Base-by-base conservation (phyloP, 2,329 filamentous ascomycete genomes). In the Aspergillus glaucus region DNA sequence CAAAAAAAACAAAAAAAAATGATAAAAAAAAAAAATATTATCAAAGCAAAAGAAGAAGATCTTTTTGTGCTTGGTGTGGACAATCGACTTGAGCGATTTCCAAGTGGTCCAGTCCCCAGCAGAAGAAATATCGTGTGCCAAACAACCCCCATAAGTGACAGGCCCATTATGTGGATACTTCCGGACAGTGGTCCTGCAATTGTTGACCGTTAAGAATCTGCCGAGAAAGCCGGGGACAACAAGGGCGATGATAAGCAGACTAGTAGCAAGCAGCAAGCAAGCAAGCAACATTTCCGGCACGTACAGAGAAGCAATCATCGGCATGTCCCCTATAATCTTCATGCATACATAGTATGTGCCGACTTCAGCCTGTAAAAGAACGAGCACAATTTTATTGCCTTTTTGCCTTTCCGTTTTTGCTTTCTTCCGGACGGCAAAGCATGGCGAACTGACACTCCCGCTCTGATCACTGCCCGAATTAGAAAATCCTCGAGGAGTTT, bases 401-500 rank as follows among this genome's bases (percentile, higher is more conserved):
- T 19, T 8, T 40, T 10, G 10, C 17, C 15, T 19, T 12, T 30
- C 10, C 22, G 4, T 9, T 43, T 43, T 14, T 41, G 17, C 17
- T 24, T 22, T 53, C 45, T 52, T 44, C 40, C 48, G 48, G 45
- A 54, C 34, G 42, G 44, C 41, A 21, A 40, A 21, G 46, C 47
- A 50, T 45, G 41, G 46, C 36, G 45, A 54, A 43, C 49, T 54
- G 50, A 49, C 49, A 54, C 47, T 44, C 47, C 49, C 48, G 37
- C 45, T 55, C 52, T 44, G 55, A 60, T 60, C 57, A 48, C 48
- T 60, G 54, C 57, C 55, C 40, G 28, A 60, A 57, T 45, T 21
- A 55, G 53, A 51, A 47, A 60, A 55, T 50, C 30, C 51, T 52
- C 49, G 6, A 48, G 47, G 44, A 41, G 49, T 51, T 44, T 50